Base-by-base conservation (phyloP, 768 basidiomycete genomes). In the Tremella fuciformis region DNA sequence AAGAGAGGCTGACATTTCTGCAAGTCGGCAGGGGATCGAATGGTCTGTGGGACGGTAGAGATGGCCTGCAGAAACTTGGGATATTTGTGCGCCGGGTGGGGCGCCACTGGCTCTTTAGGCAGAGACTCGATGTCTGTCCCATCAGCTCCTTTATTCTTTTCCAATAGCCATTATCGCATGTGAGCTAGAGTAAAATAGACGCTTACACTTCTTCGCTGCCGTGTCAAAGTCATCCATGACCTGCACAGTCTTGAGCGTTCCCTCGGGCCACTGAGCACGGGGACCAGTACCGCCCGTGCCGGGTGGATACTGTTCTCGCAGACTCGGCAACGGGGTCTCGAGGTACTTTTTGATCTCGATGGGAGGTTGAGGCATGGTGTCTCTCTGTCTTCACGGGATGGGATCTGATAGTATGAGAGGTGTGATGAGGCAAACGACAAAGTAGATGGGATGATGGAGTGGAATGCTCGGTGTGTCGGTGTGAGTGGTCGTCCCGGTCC, bases 51-150 rank as follows among this genome's bases (percentile, higher is more conserved):
- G 18, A 76, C 40, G 13, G 54, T 64, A n/a, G 58, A 58, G 19
- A 64, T 40, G 22, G 67, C 73, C 25, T 67, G 66, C 7, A 70
- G 55, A 50, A 78, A 71, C 38, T 71, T 70, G 11, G 77, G 77
- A 64, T 73, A 78, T 34, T 75, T 76, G 53, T 72, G 70, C 25
- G 53, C 58, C 7, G 77, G 77, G 58, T 78, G 76, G 13, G 76
- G 59, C 6, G 66, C 47, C 46, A 77, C 48, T 9, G 74, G 60
- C 21, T 75, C 65, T 0, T 53, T 50, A 2, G 77, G 77, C 13
- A 78, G 56, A 13, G 52, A 60, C 19, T 72, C 57, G 46, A 69
- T 49, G 57, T 67, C 75, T 76, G 57, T 46, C 42, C 6, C n/a
- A 18, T 46, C 4, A n/a, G n/a, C 42, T 15, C 15, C 42, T 6